Conservation (phyloP, 73 alveolate genomes). For the Tetrahymena malaccensis region DNA sequence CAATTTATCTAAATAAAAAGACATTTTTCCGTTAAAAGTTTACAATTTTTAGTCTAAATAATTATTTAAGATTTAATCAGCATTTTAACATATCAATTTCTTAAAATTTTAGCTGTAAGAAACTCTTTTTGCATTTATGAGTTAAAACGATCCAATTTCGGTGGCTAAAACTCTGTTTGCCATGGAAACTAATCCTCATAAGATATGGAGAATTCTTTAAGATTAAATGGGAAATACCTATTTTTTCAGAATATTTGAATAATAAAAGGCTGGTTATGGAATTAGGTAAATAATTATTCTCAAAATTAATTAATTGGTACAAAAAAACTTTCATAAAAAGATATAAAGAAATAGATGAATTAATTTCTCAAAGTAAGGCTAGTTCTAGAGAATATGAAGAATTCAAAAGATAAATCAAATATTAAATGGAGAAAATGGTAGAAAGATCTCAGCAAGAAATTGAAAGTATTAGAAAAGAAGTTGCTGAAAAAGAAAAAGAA, state of each 20-base stretch:
- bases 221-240: background rate
- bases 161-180: background rate
- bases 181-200: background rate
- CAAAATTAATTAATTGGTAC: background rate
- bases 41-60: too few relatives aligned
- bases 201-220: background rate
- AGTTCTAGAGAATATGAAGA: background rate
- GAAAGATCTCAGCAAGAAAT: background rate
- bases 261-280: background rate
- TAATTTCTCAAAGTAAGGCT: background rate
- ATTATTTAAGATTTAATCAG: too few relatives aligned
- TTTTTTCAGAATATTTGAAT: background rate
- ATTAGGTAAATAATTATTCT: background rate
- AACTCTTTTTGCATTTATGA: background rate
- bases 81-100: background rate
- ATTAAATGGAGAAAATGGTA: background rate
- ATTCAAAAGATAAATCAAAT: background rate
- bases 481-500: background rate
- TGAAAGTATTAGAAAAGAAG: background rate
- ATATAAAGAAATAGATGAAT: background rate
- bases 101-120: background rate
- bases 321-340: background rate
- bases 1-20: too few relatives aligned
- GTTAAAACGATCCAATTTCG: background rate
- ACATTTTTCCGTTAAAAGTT: too few relatives aligned